Evolutionary conservation across 163 green algal genomes (phyloP), one percentile per base, ranked within the genome.

Genomic region (Chlamydomonas reinhardtii): DNA sequence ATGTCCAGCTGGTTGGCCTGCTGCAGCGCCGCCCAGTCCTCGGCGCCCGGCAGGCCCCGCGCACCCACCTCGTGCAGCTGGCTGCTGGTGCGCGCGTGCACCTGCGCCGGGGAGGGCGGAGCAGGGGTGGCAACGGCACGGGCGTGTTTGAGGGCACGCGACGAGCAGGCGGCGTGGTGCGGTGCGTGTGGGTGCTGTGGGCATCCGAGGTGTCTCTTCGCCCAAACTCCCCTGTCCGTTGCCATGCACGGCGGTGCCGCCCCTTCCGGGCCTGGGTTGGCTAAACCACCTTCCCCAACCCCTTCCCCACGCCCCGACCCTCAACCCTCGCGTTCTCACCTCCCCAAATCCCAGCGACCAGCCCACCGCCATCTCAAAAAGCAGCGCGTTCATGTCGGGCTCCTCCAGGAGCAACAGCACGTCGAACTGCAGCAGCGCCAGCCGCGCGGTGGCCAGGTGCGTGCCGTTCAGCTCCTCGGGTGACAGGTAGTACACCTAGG

Each of bases 391-490:
- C 39, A 82, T 69, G 37, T 19, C 19, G 8, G 72, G 82, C 72
- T 82, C 71, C 62, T 87, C 82, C 59, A 87, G 72, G 37, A 87
- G 61, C 82, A 82, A 2, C 59, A 87, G n/a, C 59, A 87, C 82
- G 72, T 87, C 82, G n/a, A 87, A 87, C 72, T 82, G 71, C 19
- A n/a, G 39, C 22, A 73, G 31, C 24, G 72, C n/a, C 20, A 87
- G 59, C 0, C 72, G 82, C 37, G 72, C 82, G 8, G 69, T 32
- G 59, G 20, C 29, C 20, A 87, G 82, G 72, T 87, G 82, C 17
- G 37, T n/a, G 17, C 11, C 22, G 4, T 25, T 79, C 29, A 86
- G 69, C 27, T 79, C 72, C 32, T 74, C 69, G 27, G 52, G 0
- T 15, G 69, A 34, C 32, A 73, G 70, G 80, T 78, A 79, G 80